These are phyloP conservation scores for Brassica cretica DNA, from an alignment of 345 rosid genomes.

Conservation along the genomic window DNA sequence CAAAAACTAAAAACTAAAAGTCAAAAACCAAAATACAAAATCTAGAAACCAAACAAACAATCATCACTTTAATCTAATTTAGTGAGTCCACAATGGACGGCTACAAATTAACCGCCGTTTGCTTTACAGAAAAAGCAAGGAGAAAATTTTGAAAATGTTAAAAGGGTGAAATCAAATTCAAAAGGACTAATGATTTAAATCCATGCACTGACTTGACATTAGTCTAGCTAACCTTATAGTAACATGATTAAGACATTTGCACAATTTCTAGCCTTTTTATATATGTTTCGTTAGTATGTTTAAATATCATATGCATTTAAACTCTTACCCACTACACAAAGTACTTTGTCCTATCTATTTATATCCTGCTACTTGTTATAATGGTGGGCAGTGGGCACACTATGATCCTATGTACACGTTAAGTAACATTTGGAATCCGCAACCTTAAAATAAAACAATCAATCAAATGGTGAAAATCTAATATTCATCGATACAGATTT, in stretches of 20 bases:
- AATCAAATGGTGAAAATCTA: background rate
- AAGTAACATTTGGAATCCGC: background rate
- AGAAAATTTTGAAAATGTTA: constrained; percentile 11
- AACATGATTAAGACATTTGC: constrained; percentile 31
- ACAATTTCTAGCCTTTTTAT: constrained; percentile 2
- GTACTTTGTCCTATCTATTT: constrained; percentile 21
- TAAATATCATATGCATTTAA: background rate
- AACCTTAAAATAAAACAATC: background rate
- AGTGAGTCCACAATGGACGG: constrained; percentile 24
- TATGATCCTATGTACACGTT: background rate
- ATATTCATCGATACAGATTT: background rate
- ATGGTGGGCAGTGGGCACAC: constrained; percentile 21
- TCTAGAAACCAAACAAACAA: no score
- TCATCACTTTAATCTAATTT: background rate
- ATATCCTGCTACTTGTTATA: constrained; percentile 10
- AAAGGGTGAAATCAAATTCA: constrained; percentile 8
- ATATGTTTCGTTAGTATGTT: background rate
- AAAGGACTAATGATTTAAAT: constrained; percentile 36
- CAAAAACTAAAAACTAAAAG: no score
- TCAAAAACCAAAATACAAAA: no score
- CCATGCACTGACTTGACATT: constrained; percentile 34
- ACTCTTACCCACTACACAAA: constrained; percentile 3
- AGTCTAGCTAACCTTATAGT: constrained; percentile 24
- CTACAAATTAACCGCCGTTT: constrained; percentile 31
- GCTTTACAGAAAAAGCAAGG: constrained; percentile 21